A percentile compares a stretch with the other conserved stretches of the same genome.
These are phyloP conservation scores for Pyricularia grisea DNA, from an alignment of 2,329 filamentous ascomycete genomes.

Conservation along the genomic window DNA sequence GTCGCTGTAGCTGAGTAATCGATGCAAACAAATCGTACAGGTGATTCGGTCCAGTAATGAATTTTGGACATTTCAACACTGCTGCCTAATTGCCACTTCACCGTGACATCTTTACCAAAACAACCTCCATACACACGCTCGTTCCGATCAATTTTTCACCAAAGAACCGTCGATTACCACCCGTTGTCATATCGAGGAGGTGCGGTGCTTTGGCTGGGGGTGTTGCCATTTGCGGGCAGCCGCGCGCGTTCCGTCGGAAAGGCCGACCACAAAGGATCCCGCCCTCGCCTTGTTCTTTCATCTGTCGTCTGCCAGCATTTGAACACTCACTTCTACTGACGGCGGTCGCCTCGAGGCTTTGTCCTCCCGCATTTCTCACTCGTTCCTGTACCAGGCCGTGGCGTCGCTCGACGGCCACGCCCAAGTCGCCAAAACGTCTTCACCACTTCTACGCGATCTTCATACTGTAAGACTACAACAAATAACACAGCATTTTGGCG, in stretches of 20 bases:
- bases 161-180: background rate
- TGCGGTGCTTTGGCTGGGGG: background rate
- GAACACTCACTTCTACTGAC: background rate
- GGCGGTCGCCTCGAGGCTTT: background rate
- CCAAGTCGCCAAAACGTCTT: constrained; percentile 57
- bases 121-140: background rate
- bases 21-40: background rate
- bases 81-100: background rate
- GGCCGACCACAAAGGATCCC: background rate
- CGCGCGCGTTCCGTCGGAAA: background rate
- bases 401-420: constrained; percentile 11
- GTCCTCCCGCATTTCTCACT: background rate
- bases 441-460: constrained; percentile 57
- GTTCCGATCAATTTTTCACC: background rate
- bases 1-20: background rate
- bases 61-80: background rate
- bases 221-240: background rate
- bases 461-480: constrained; percentile 32
- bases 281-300: background rate
- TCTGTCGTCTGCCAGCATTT: background rate
- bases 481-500: constrained; percentile 11
- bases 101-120: background rate
- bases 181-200: background rate
- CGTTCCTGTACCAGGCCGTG: background rate
- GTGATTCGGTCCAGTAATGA: background rate